Base-by-base conservation (phyloP, 345 rosid genomes). In the Heritiera fomes region DNA sequence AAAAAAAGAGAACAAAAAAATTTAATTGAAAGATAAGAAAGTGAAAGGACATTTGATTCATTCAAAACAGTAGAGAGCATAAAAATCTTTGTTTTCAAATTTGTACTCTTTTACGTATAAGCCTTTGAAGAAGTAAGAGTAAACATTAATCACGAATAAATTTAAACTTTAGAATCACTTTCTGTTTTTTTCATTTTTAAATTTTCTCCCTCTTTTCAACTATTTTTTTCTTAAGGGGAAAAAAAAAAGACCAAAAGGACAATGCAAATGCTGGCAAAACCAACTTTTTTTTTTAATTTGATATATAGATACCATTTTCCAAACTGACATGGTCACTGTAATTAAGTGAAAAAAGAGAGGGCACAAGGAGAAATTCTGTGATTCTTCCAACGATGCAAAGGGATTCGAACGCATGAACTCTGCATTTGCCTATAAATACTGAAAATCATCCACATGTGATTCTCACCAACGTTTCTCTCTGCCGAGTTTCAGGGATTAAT, bases 371-470 rank as follows among this genome's bases (percentile, higher is more conserved):
- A 30, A 41, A 60, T 6, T 8, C 10, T 2, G 13, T 11, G 15
- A 71, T 47, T 63, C 78, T 47, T 63, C 78, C 82, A 62, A 75
- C 52, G n/a, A 30, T 14, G 1, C 38, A 6, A n/a, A 1, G 45
- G 32, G 40, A 1, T 23, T 28, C 60, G 49, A 63, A 23, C 76
- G 71, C 77, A 63, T 64, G 73, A 76, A 76, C 34, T 76, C 41
- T 80, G 83, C 71, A 75, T 61, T 76, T 64, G 38, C 53, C 77
- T 84, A 84, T 84, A 84, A 62, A 78, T 62, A 78, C 7, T 8
- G 41, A 56, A 64, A 18, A 40, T 34, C 34, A 5, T 20, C 41
- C 56, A 3, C 78, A 58, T 74, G 43, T 4, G 67, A 68, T 73
- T 55, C 74, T 43, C 58, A 34, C 77, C 84, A 53, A 13, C 61